Evolutionary conservation across 2,329 filamentous ascomycete genomes (phyloP), one percentile per base, ranked within the genome.

Genomic region (Alternaria rosae): DNA sequence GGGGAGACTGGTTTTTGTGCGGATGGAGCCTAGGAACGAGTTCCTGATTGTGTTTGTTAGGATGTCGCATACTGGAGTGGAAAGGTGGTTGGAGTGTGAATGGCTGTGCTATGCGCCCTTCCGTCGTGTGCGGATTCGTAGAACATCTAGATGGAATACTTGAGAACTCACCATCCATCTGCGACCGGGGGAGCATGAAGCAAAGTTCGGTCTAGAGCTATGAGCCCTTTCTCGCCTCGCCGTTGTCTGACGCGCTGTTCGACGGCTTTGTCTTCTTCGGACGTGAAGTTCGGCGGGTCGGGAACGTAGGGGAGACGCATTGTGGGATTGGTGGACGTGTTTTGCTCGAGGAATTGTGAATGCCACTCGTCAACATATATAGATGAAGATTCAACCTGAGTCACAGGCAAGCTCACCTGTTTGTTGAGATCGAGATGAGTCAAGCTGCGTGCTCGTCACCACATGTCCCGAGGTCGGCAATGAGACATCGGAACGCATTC

Each of bases 291-390:
- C 10, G 85, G 84, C 2, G 85, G 83, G 63, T 87, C 81, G 55
- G 80, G 70, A 45, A 86, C 80, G 76, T 87, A 88, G 41, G 82
- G 80, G 54, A 87, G 81, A 71, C 85, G 85, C 85, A 88, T 88
- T 41, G 25, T 71, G 23, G n/a, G 42, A 25, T 6, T 17, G 44
- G n/a, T n/a, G n/a, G n/a, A n/a, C n/a, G n/a, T n/a, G n/a, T n/a
- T n/a, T n/a, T n/a, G n/a, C n/a, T n/a, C n/a, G n/a, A n/a, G n/a
- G n/a, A n/a, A 13, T 20, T 3, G 42, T 13, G 3, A 44, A 12
- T 4, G 42, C 15, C 42, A 23, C 42, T 21, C 5, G 21, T 44
- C 20, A 3, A 23, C 42, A 23, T 23, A 44, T 44, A 44, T 15
- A n/a, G 17, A 57, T 6, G 32, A 4, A 1, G 6, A 28, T 5